phyloP scores from a whole-genome alignment of 2,329 filamentous ascomycete species.

The Chalara sp. region DNA sequence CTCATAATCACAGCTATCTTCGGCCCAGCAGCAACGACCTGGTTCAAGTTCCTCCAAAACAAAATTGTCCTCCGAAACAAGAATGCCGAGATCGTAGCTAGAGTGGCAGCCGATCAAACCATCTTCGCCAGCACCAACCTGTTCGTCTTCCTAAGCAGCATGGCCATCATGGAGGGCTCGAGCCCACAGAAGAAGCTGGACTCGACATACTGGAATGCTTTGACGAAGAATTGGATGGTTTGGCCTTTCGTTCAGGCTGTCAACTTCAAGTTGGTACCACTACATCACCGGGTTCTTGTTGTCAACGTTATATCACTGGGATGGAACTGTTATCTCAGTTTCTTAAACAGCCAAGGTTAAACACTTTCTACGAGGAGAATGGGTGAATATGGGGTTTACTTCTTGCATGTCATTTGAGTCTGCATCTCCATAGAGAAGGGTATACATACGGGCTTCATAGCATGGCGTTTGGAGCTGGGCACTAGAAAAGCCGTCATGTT shows the following conservation, averaged over 20 bases:
- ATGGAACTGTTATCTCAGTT: conserved; percentile 36
- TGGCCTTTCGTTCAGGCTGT: conserved; percentile 63
- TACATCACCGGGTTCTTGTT: conserved; percentile 62
- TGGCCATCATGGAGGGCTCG: conserved; percentile 59
- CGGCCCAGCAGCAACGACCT: conserved; percentile 63
- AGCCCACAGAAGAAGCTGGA: conserved; percentile 54
- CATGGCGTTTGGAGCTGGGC: background rate
- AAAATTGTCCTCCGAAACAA: conserved; percentile 50
- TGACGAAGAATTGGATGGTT: conserved; percentile 64
- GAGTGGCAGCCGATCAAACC: conserved; percentile 58
- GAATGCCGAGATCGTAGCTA: conserved; percentile 53
- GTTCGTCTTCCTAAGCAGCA: conserved; percentile 57
- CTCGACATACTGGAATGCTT: conserved; percentile 50
- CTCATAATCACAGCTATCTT: conserved; percentile 46
- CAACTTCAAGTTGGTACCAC: conserved; percentile 65
- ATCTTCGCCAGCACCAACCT: conserved; percentile 61
- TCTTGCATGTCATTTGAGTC: too few relatives aligned
- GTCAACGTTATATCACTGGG: conserved; percentile 65
- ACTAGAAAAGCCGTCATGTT: too few relatives aligned
- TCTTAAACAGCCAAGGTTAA: conserved; percentile 19
- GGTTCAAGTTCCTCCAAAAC: conserved; percentile 61
- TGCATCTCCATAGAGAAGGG: background rate
- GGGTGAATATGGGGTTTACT: background rate
- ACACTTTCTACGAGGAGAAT: background rate
- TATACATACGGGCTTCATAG: conserved; percentile 1